These are phyloP conservation scores for Hygrocybe punicea DNA, from an alignment of 768 basidiomycete genomes.

Conservation along the genomic window DNA sequence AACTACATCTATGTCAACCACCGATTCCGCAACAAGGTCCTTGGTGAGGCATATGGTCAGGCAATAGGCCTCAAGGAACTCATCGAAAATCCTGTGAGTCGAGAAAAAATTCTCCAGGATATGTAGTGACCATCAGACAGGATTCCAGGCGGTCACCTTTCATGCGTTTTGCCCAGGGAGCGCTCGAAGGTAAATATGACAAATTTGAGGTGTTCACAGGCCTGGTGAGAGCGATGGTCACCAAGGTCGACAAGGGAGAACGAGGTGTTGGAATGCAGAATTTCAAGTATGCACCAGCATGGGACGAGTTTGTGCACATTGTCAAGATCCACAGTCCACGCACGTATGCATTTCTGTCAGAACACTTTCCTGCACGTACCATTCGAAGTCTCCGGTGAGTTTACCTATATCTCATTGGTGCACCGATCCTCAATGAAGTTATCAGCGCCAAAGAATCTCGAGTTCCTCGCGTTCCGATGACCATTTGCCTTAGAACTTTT, in stretches of 20 bases:
- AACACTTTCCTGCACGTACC: slow-evolving; percentile 17
- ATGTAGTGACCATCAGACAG: neutral
- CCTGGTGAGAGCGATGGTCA: slow-evolving; percentile 30
- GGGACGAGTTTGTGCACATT: slow-evolving; percentile 31
- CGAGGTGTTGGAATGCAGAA: slow-evolving; percentile 35
- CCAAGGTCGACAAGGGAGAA: slow-evolving; percentile 20
- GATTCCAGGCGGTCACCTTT: slow-evolving; percentile 5
- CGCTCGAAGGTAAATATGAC: slow-evolving; percentile 23
- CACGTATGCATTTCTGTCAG: slow-evolving; percentile 22
- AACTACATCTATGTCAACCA: slow-evolving; percentile 16
- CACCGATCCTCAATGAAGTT: neutral
- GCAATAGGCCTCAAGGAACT: slow-evolving; percentile 13
- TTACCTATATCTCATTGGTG: neutral
- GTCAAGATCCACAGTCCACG: slow-evolving; percentile 25
- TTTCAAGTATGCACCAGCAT: slow-evolving; percentile 32
- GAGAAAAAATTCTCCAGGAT: neutral
- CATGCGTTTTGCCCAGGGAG: slow-evolving; percentile 18
- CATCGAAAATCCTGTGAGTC: slow-evolving; percentile 13
- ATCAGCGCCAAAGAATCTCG: slow-evolving; percentile 8
- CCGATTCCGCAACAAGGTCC: slow-evolving; percentile 4
- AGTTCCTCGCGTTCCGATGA: slow-evolving; percentile 21
- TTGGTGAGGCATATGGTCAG: slow-evolving; percentile 14
- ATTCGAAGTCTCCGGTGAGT: slow-evolving; percentile 18
- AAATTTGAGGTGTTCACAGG: slow-evolving; percentile 26
- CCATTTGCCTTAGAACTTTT: slow-evolving; percentile 21